Evolutionary conservation across 345 rosid species (phyloP).

Genomic region (Populus simonii): DNA sequence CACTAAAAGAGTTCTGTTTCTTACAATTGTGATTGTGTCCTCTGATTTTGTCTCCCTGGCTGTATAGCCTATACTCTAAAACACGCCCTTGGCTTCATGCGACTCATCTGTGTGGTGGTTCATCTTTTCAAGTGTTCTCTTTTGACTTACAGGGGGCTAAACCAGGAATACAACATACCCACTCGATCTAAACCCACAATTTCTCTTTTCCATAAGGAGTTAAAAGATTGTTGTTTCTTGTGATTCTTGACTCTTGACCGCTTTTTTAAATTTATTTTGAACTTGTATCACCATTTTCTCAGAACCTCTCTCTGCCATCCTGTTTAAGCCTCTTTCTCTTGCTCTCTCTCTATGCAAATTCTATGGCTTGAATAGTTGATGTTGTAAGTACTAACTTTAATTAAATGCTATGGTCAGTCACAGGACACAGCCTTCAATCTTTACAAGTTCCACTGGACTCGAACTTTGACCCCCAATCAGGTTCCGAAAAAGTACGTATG

Average conservation of each 20-base stretch:
- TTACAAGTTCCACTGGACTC: neutral
- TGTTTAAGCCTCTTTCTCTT: neutral
- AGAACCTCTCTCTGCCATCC: too few species aligned
- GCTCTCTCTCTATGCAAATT: too few species aligned
- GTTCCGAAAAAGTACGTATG: too few species aligned
- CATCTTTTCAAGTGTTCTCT: neutral
- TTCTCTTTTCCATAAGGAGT: too few species aligned
- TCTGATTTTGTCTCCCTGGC: neutral
- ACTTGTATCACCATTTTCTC: too few species aligned
- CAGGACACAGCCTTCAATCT: constrained; percentile 12
- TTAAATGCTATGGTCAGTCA: neutral
- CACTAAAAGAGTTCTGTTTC: neutral
- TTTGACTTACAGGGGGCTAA: neutral
- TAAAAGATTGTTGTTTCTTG: too few species aligned
- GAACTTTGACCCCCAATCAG: neutral
- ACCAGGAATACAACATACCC: too few species aligned
- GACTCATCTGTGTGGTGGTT: neutral
- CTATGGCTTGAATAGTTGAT: neutral
- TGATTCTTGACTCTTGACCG: too few species aligned
- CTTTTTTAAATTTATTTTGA: too few species aligned
- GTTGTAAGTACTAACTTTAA: neutral
- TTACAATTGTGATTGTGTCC: neutral
- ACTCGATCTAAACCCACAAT: too few species aligned
- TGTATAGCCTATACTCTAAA: neutral
- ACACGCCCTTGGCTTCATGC: too few species aligned